A percentile compares a stretch with the other conserved stretches of the same genome.
These are phyloP conservation scores for Aureobasidium vineae DNA, from an alignment of 2,329 filamentous ascomycete species.

Conservation along the genomic window DNA sequence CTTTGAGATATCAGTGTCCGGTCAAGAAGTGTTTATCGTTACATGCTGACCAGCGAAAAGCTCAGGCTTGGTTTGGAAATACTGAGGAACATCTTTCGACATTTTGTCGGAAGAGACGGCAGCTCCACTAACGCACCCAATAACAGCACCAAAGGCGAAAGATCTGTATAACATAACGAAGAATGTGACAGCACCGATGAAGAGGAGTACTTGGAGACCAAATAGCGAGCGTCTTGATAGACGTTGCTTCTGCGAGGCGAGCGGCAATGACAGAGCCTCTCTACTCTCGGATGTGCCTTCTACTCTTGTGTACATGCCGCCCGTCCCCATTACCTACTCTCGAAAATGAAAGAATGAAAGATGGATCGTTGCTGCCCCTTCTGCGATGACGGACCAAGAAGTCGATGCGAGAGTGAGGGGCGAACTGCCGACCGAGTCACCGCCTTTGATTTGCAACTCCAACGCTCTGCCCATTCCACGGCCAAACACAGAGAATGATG, in stretches of 20 bases:
- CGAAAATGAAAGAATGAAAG: neutral
- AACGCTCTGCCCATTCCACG: neutral
- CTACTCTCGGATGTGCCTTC: neutral
- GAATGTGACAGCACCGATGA: constrained; percentile 33
- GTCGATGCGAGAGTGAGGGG: neutral
- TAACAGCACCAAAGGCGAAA: constrained; percentile 34
- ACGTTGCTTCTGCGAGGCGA: constrained; percentile 5
- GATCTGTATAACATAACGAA: constrained; percentile 39
- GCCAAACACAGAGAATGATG: neutral
- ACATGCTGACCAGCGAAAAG: constrained; percentile 43
- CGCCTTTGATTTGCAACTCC: neutral
- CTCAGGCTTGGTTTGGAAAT: constrained; percentile 62
- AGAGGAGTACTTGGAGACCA: constrained; percentile 27
- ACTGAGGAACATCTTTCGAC: constrained; percentile 53
- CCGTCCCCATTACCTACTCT: constrained; percentile 8
- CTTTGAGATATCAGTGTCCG: constrained; percentile 36
- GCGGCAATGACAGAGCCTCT: neutral
- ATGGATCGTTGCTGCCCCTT: constrained; percentile 24
- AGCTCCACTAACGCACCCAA: constrained; percentile 31
- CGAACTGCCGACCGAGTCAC: neutral
- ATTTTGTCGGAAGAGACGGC: constrained; percentile 26
- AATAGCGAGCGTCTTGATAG: constrained; percentile 20
- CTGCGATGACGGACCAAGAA: neutral
- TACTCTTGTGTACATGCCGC: constrained; percentile 21
- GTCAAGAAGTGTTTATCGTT: neutral